Evolutionary conservation across 2,329 filamentous ascomycete species (phyloP).

Genomic region (Exophiala alcalophila): DNA sequence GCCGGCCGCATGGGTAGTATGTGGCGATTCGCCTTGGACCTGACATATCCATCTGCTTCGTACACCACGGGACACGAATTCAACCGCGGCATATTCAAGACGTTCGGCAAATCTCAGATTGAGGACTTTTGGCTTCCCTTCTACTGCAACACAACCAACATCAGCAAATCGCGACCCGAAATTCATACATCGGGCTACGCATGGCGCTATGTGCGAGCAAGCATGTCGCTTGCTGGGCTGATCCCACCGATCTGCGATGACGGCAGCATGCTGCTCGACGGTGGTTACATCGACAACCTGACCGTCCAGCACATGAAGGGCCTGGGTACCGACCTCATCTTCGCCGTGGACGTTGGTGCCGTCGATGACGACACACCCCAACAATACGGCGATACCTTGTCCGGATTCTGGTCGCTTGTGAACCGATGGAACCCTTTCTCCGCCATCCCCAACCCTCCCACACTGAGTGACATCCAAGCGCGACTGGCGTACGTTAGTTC

Average conservation of each 20-base stretch:
- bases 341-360: constrained; percentile 90
- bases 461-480: constrained; percentile 91
- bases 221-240: constrained; percentile 92
- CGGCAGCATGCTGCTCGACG: constrained; percentile 92
- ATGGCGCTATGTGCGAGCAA: constrained; percentile 94
- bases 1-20: constrained; percentile 97
- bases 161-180: constrained; percentile 86
- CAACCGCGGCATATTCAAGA: constrained; percentile 98
- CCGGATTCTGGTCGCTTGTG: constrained; percentile 88
- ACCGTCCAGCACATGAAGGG: constrained; percentile 97
- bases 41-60: constrained; percentile 93
- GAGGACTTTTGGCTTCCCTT: constrained; percentile 99
- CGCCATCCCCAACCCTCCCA: constrained; percentile 82
- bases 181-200: constrained; percentile 96
- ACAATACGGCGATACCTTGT: constrained; percentile 87
- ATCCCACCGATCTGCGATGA: constrained; percentile 94
- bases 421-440: constrained; percentile 98
- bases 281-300: constrained; percentile 94
- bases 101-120: constrained; percentile 93
- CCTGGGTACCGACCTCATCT: constrained; percentile 87
- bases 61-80: constrained; percentile 99
- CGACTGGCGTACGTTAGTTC: constrained; percentile 91
- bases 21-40: constrained; percentile 94
- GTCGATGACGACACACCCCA: constrained; percentile 91
- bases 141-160: constrained; percentile 99